Percentiles rank a stretch among this genome's conserved stretches.
phyloP scores from a whole-genome alignment of 257 asterid species.

The Solanum sejunctum region DNA sequence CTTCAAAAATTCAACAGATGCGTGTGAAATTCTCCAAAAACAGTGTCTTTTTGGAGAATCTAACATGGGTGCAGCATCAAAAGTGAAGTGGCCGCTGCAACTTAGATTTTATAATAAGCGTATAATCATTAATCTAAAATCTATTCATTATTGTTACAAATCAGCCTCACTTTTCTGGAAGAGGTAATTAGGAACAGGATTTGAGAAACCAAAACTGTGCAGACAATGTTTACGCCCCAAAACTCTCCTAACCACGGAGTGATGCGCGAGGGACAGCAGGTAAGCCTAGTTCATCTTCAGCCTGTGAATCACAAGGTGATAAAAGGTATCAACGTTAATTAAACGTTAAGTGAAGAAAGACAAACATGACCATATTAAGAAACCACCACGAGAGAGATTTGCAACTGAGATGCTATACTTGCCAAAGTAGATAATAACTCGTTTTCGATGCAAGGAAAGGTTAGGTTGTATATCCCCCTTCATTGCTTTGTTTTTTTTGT shows the following conservation, averaged over 20 bases:
- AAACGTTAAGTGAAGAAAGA: not conserved
- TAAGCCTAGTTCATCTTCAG: slow-evolving; percentile 78
- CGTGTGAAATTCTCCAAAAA: too few species aligned
- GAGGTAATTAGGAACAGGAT: not conserved
- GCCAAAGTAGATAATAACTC: not conserved
- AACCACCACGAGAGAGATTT: not conserved
- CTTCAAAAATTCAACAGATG: too few species aligned
- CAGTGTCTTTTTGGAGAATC: too few species aligned
- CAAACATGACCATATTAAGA: not conserved
- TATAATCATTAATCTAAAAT: not conserved
- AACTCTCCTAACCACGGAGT: slow-evolving; percentile 51
- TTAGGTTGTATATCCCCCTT: too few species aligned
- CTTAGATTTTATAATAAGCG: not conserved
- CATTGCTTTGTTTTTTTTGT: too few species aligned
- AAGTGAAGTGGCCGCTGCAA: too few species aligned
- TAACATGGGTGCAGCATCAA: too few species aligned
- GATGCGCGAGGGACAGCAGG: slow-evolving; percentile 89
- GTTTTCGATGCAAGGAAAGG: not conserved
- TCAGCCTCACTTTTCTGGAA: not conserved
- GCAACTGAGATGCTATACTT: not conserved
- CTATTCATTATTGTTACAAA: not conserved
- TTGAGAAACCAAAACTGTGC: not conserved
- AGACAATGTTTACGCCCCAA: not conserved
- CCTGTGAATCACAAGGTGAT: slow-evolving; percentile 32
- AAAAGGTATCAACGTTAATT: not conserved